Base-by-base conservation (phyloP, 2,329 filamentous ascomycete species). In the Botrytis elliptica region DNA sequence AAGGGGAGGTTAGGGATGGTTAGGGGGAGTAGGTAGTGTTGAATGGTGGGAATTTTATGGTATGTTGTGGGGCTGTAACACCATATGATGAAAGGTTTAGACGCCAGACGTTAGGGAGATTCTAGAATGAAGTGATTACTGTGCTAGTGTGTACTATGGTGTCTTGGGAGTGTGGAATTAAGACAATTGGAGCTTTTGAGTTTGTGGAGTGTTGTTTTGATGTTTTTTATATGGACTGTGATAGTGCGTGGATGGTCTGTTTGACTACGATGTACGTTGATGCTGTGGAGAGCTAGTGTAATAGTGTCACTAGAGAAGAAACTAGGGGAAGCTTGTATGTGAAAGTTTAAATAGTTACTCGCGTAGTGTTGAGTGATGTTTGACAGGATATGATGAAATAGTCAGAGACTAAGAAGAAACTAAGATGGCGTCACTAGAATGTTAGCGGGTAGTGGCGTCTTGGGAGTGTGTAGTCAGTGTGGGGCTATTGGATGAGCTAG, bases 71-170 rank as follows among this genome's bases (percentile, higher is more conserved):
- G 25, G n/a, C n/a, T 3, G 3, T 55, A 3, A n/a, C 0, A 2
- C 1, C 14, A 29, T n/a, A 29, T 29, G 52, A 29, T 29, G 52
- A 29, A 55, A 55, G 52, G 52, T 29, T 55, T 1, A 10, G 14
- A 1, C 22, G 4, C 7, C 18, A 20, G 18, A 20, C 4, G 49
- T 22, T 55, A 55, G 49, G 25, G 49, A 46, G 14, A 55, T 29
- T 0, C 2, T 29, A 14, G 49, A 29, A 4, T 16, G 6, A 16
- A 29, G 14, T 55, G 52, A 6, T 29, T 3, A 0, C 1, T 55
- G 14, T 57, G 3, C 6, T 57, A 57, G n/a, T 29, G n/a, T n/a
- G 52, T 1, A 33, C 52, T 18, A 14, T 4, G 7, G 18, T 18
- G 14, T 57, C 52, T 57, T 33, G 52, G n/a, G n/a, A 18, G 52